Conservation (phyloP, 78 protist species). For the Mantamonas sphyraenae region DNA sequence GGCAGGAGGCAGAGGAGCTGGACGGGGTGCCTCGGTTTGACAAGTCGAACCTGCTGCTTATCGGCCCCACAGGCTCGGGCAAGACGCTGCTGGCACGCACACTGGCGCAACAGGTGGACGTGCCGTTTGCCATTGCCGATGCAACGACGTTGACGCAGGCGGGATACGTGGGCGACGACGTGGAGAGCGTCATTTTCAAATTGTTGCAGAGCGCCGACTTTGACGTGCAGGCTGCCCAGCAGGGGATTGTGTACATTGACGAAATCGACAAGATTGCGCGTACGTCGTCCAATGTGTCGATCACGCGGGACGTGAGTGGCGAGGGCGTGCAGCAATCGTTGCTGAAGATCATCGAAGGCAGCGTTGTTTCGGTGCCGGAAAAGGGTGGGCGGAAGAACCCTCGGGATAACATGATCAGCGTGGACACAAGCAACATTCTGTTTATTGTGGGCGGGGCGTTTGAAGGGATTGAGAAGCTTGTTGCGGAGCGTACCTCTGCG, state of each 20-base stretch:
- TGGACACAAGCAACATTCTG: constrained; percentile 56
- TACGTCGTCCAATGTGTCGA: neutral
- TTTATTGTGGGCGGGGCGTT: constrained; percentile 44
- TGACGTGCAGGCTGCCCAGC: constrained; percentile 30
- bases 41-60: constrained; percentile 34
- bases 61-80: constrained; percentile 55
- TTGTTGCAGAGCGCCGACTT: constrained; percentile 12
- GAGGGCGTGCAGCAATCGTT: constrained; percentile 60
- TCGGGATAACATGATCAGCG: constrained; percentile 3
- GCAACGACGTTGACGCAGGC: constrained; percentile 50
- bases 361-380: constrained; percentile 38
- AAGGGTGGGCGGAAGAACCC: constrained; percentile 37
- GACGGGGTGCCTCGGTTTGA: too few species aligned
- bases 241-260: constrained; percentile 42
- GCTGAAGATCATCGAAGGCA: constrained; percentile 35
- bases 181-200: constrained; percentile 28
- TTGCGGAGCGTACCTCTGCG: constrained; percentile 1
- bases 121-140: constrained; percentile 42
- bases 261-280: constrained; percentile 54
- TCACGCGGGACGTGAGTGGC: constrained; percentile 39
- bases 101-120: constrained; percentile 24
- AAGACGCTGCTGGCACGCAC: constrained; percentile 47
- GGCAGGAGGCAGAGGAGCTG: too few species aligned
- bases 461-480: constrained; percentile 1
- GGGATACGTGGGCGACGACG: constrained; percentile 59